Conservation (phyloP, 192 early-diverging fungal species). For the Spizellomyces sp. region DNA sequence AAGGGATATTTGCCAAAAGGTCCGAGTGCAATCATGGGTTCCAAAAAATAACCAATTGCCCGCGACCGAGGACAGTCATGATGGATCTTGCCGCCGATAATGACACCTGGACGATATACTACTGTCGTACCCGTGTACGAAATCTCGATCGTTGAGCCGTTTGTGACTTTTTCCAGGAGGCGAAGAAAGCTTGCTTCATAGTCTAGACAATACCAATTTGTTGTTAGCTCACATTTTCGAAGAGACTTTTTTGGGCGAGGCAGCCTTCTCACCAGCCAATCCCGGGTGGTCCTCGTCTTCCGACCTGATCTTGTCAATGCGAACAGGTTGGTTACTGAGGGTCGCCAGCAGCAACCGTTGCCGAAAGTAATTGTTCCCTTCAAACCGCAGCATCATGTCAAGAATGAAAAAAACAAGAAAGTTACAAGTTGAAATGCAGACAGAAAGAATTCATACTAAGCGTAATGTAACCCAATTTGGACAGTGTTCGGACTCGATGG, state of each 20-base stretch:
- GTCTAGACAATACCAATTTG: slow-evolving; percentile 57
- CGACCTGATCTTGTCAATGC: slow-evolving; percentile 88
- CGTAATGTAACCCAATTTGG: no score
- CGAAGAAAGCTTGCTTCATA: slow-evolving; percentile 89
- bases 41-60: slow-evolving; percentile 92
- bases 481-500: no score
- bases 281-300: slow-evolving; percentile 83
- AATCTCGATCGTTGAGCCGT: slow-evolving; percentile 92
- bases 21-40: slow-evolving; percentile 86
- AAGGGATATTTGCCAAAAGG: slow-evolving; percentile 92
- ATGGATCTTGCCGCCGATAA: slow-evolving; percentile 81
- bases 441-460: no score
- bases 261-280: slow-evolving; percentile 61
- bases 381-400: slow-evolving; percentile 52
- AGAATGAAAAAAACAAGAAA: no score
- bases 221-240: no score
- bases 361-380: slow-evolving; percentile 85
- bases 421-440: no score
- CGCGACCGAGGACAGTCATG: slow-evolving; percentile 87
- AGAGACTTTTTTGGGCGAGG: neutral
- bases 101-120: slow-evolving; percentile 83
- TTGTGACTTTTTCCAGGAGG: slow-evolving; percentile 90
- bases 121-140: slow-evolving; percentile 90
- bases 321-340: slow-evolving; percentile 76
- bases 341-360: slow-evolving; percentile 90